Conservation (phyloP, 352 stramenopile genomes). For the Globisporangium cystogenes region DNA sequence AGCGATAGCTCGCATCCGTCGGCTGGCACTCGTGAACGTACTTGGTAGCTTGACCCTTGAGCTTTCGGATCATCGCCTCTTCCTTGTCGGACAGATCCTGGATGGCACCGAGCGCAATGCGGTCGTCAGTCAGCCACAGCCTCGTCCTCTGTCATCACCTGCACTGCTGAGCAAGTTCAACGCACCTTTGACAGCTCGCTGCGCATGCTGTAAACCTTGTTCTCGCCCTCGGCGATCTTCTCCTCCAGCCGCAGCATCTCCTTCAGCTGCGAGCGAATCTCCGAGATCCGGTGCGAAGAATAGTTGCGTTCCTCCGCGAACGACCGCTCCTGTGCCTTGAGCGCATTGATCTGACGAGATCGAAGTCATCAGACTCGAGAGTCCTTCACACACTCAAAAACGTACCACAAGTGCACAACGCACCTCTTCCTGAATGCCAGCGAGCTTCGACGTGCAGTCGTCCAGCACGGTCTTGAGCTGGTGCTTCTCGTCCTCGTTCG, state of each 20-base stretch:
- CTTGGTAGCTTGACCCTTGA: slow-evolving; percentile 65
- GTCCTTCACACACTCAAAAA: not conserved
- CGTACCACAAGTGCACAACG: not conserved
- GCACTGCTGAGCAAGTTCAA: not conserved
- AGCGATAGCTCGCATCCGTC: not conserved
- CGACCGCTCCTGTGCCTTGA: slow-evolving; percentile 59
- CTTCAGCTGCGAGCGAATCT: slow-evolving; percentile 69
- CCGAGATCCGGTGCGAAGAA: slow-evolving; percentile 51
- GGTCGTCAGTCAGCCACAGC: not conserved
- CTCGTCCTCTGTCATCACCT: not conserved
- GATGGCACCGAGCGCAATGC: not conserved
- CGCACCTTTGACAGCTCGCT: slow-evolving; percentile 47
- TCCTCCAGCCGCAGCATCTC: slow-evolving; percentile 66
- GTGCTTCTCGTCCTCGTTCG: slow-evolving; percentile 72
- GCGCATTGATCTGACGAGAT: slow-evolving; percentile 32
- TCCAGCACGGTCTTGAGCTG: slow-evolving; percentile 53
- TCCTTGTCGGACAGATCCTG: slow-evolving; percentile 77
- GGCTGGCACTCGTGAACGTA: slow-evolving; percentile 21
- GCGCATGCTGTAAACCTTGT: slow-evolving; percentile 64
- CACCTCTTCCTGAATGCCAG: slow-evolving; percentile 56
- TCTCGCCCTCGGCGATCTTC: slow-evolving; percentile 63
- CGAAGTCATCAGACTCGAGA: not conserved
- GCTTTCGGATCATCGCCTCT: slow-evolving; percentile 64
- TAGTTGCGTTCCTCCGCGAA: slow-evolving; percentile 55
- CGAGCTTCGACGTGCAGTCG: slow-evolving; percentile 27